Evolutionary conservation across 208 protist genomes (phyloP).

Genomic region (Paratrypanosoma confusum): DNA sequence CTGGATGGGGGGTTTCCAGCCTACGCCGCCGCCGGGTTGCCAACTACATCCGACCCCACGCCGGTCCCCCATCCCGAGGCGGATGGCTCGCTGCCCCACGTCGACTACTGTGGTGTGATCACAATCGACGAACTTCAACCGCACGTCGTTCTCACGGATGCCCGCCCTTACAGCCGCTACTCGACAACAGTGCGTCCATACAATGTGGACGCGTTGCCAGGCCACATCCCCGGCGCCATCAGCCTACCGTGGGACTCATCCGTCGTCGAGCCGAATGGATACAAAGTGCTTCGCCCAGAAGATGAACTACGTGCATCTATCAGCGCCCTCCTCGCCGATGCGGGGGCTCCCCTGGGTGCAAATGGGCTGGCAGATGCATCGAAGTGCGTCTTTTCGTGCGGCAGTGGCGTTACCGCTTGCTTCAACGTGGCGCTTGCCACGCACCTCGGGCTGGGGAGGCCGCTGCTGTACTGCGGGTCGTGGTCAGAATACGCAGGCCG

Average conservation of each 20-base stretch:
- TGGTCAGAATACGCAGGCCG: slow-evolving; percentile 70
- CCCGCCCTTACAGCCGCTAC: slow-evolving; percentile 38
- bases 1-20: slow-evolving; percentile 60
- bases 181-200: slow-evolving; percentile 48
- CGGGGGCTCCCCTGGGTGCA: slow-evolving; percentile 7
- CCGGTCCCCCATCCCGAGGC: too few species aligned
- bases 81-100: slow-evolving; percentile 6
- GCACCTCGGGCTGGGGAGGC: slow-evolving; percentile 58
- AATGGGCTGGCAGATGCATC: slow-evolving; percentile 21
- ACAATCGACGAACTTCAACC: slow-evolving; percentile 26
- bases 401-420: slow-evolving; percentile 69
- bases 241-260: slow-evolving; percentile 42
- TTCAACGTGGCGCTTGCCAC: slow-evolving; percentile 49
- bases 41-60: slow-evolving; percentile 18
- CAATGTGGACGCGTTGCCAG: slow-evolving; percentile 36
- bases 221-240: slow-evolving; percentile 59
- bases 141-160: slow-evolving; percentile 53
- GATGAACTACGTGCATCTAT: slow-evolving; percentile 39
- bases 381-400: slow-evolving; percentile 64
- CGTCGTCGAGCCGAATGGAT: slow-evolving; percentile 8
- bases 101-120: slow-evolving; percentile 20
- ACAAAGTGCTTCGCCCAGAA: slow-evolving; percentile 20
- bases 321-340: slow-evolving; percentile 11
- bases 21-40: slow-evolving; percentile 27
- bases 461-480: slow-evolving; percentile 62